Evolutionary conservation across 164 flowering plant genomes (phyloP), one percentile per base, ranked within the genome.

Genomic region (Nelumbo lutea): DNA sequence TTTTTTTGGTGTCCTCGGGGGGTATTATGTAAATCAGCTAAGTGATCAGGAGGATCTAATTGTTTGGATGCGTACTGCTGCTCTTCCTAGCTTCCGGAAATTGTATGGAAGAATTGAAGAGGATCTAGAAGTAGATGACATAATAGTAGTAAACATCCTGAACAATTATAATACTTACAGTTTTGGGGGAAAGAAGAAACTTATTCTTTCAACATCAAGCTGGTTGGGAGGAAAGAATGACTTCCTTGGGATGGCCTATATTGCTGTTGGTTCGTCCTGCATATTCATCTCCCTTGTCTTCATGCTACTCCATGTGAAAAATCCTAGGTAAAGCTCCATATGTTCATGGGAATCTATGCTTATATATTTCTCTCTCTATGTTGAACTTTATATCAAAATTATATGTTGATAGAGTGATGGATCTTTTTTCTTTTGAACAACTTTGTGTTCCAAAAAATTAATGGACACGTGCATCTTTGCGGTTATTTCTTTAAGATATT

Each of bases 51-150:
- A 89, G 81, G 97, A 91, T 79, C 91, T 91, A 66, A 89, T 91
- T 27, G 91, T 91, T 4, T 91, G 97, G 97, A 91, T 91, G 97
- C 89, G 96, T n/a, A 88, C 93, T 62, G 82, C 93, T 70, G 97
- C 96, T 67, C 87, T 91, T 46, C 93, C 97, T 53, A 90, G 83
- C 78, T 91, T 91, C 73, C 81, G 97, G n/a, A 91, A 91, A 73
- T 64, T 91, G 76, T 89, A 91, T 72, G 97, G 97, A 53, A 85
- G 82, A 78, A 86, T 91, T 53, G 97, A 91, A 77, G 85, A 83
- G 70, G 91, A 90, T 75, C 76, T 90, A 69, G 82, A 90, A 38
- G 81, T 69, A 50, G 83, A 78, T 81, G 96, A 90, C 38, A 68
- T 81, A 47, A 64, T 91, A 14, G 58, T 3, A 9, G 88, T 90